phyloP scores from a whole-genome alignment of 2,329 filamentous ascomycete genomes.

The Colletotrichum tabaci region DNA sequence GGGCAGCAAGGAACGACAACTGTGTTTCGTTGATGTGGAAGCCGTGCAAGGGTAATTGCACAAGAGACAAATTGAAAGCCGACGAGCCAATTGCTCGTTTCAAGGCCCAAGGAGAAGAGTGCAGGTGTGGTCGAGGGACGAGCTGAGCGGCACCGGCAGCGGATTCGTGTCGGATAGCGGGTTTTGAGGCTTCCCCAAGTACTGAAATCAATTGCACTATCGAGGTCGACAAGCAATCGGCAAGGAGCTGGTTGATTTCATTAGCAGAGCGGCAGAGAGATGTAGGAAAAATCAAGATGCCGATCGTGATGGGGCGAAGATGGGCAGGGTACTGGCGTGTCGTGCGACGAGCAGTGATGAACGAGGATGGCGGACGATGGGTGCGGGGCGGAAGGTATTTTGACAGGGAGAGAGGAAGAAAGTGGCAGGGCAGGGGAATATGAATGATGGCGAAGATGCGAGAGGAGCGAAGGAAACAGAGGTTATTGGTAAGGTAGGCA shows the following conservation, averaged over 20 bases:
- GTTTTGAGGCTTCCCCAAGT: slow-evolving; percentile 7
- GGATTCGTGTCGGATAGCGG: slow-evolving; percentile 27
- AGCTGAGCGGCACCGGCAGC: slow-evolving; percentile 28
- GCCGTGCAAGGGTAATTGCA: slow-evolving; percentile 35
- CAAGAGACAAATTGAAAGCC: slow-evolving; percentile 12
- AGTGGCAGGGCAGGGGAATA: slow-evolving; percentile 42
- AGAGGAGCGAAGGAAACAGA: slow-evolving; percentile 33
- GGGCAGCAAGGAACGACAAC: slow-evolving; percentile 47
- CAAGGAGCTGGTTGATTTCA: slow-evolving; percentile 16
- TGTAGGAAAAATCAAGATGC: slow-evolving; percentile 12
- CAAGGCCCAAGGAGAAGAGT: slow-evolving; percentile 7
- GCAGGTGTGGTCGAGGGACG: slow-evolving; percentile 16
- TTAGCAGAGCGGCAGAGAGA: slow-evolving; percentile 24
- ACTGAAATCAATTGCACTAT: slow-evolving; percentile 18
- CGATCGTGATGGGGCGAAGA: slow-evolving; percentile 30
- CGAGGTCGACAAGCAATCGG: slow-evolving; percentile 21
- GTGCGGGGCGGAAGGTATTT: slow-evolving; percentile 42
- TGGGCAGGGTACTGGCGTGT: slow-evolving; percentile 31
- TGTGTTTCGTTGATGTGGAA: slow-evolving; percentile 9
- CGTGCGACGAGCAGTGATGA: slow-evolving; percentile 40
- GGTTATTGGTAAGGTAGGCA: slow-evolving; percentile 19
- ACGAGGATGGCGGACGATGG: slow-evolving; percentile 42
- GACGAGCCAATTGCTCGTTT: slow-evolving; percentile 34
- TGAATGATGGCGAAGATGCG: slow-evolving; percentile 44
- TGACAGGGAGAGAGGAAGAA: slow-evolving; percentile 41